A percentile compares a stretch with the other conserved stretches of the same genome.
These are phyloP conservation scores for Pistacia vera DNA, from an alignment of 345 rosid genomes.

Conservation along the genomic window DNA sequence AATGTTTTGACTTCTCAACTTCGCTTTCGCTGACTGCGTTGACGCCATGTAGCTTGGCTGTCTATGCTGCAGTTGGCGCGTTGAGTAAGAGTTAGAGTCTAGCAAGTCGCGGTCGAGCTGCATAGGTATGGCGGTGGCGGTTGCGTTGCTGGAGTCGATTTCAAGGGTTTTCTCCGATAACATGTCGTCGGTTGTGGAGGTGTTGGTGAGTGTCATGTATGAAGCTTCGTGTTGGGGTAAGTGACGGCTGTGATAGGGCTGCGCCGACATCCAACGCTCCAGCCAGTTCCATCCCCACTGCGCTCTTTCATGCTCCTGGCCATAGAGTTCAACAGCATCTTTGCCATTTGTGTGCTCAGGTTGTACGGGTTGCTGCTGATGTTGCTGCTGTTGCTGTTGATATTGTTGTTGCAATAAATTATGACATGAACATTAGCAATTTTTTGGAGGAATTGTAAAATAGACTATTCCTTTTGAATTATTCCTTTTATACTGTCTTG, in stretches of 20 bases:
- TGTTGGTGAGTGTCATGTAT: slow-evolving; percentile 52
- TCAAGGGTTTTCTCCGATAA: slow-evolving; percentile 82
- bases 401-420: background rate
- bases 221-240: slow-evolving; percentile 46
- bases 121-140: slow-evolving; percentile 18
- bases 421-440: background rate
- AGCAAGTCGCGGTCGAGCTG: slow-evolving; percentile 26
- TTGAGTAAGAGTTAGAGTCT: slow-evolving; percentile 34
- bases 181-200: slow-evolving; percentile 52
- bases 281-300: slow-evolving; percentile 98
- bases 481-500: no score
- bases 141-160: slow-evolving; percentile 46
- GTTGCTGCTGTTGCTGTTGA: background rate
- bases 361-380: slow-evolving; percentile 23
- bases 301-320: slow-evolving; percentile 45
- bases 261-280: slow-evolving; percentile 92
- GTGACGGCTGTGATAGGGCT: slow-evolving; percentile 53
- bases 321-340: slow-evolving; percentile 35
- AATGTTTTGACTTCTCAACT: slow-evolving; percentile 52
- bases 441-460: no score
- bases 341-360: slow-evolving; percentile 39
- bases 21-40: slow-evolving; percentile 90
- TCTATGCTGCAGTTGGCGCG: slow-evolving; percentile 39
- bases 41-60: slow-evolving; percentile 90
- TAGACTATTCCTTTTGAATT: no score